These are phyloP conservation scores for Apiospora malaysiana DNA, from an alignment of 2,329 filamentous ascomycete species.

Conservation along the genomic window DNA sequence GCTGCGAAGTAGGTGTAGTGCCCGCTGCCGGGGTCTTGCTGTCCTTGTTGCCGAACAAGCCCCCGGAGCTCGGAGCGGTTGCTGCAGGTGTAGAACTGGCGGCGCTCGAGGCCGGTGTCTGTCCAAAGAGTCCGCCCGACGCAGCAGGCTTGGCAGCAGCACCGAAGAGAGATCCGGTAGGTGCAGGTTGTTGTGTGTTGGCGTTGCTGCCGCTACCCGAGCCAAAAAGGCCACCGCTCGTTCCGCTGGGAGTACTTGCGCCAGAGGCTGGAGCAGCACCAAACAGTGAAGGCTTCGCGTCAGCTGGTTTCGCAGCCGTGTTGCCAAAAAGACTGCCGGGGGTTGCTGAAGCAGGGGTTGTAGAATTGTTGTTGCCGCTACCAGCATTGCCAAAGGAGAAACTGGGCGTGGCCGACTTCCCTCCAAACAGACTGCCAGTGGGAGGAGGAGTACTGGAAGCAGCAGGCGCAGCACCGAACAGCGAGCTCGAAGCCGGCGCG, in stretches of 20 bases:
- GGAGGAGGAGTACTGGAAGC: conserved; percentile 28
- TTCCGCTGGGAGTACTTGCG: conserved; percentile 35
- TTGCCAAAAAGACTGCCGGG: conserved; percentile 43
- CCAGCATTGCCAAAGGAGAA: conserved; percentile 50
- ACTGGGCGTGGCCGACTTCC: conserved; percentile 35
- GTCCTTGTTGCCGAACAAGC: conserved; percentile 37
- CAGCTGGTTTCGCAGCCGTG: conserved; percentile 37
- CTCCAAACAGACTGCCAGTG: conserved; percentile 40
- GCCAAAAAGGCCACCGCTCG: conserved; percentile 35
- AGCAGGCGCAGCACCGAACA: conserved; percentile 47
- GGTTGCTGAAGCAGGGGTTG: conserved; percentile 31
- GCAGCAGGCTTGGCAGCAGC: conserved; percentile 27
- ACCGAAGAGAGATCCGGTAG: conserved; percentile 3
- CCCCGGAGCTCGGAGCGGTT: conserved; percentile 29
- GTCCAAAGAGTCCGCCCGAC: conserved; percentile 39
- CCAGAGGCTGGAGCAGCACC: conserved; percentile 35
- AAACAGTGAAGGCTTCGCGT: conserved; percentile 39
- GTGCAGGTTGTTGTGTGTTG: conserved; percentile 25
- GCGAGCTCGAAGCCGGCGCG: conserved; percentile 45
- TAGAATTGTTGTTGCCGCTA: conserved; percentile 27
- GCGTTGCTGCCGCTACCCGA: conserved; percentile 26
- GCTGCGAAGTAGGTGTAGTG: conserved; percentile 31
- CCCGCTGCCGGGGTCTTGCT: conserved; percentile 31
- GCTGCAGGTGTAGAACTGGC: conserved; percentile 34
- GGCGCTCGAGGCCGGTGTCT: conserved; percentile 34